Percentiles rank a stretch among this genome's conserved stretches.
These are phyloP conservation scores for Neckera pumila DNA, from an alignment of 225 moss, liverwort and hornwort genomes.

Conservation along the genomic window DNA sequence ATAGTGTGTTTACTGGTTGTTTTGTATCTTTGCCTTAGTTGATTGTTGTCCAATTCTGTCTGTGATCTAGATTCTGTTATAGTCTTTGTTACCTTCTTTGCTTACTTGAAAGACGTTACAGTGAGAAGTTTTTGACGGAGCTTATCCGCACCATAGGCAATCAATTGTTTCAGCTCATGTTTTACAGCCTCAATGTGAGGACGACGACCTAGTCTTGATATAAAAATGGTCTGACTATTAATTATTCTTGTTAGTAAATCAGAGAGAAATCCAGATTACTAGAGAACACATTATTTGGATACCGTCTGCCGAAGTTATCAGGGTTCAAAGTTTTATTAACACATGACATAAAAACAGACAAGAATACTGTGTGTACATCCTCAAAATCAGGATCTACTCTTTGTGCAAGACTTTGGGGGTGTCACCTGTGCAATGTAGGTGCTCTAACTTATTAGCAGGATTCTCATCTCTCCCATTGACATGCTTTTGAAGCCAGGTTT, in stretches of 20 bases:
- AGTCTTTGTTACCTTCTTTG: neutral
- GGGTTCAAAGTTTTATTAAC: neutral
- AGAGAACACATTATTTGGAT: neutral
- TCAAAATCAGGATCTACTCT: neutral
- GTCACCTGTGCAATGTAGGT: neutral
- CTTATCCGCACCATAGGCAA: neutral
- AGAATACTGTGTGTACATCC: neutral
- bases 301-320: neutral
- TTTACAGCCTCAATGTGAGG: neutral
- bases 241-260: neutral
- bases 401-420: neutral
- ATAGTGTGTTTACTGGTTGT: neutral
- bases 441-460: too few species aligned
- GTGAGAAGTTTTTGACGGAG: neutral
- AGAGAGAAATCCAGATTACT: neutral
- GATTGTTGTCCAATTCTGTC: neutral
- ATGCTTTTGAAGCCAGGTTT: neutral
- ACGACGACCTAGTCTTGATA: neutral
- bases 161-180: neutral
- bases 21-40: neutral
- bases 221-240: neutral
- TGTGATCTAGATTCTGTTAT: neutral
- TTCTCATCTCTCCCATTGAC: neutral
- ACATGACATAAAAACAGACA: neutral
- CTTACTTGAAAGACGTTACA: neutral